Base-by-base conservation (phyloP, 805 yeast genomes). In the Metschnikowia matae region DNA sequence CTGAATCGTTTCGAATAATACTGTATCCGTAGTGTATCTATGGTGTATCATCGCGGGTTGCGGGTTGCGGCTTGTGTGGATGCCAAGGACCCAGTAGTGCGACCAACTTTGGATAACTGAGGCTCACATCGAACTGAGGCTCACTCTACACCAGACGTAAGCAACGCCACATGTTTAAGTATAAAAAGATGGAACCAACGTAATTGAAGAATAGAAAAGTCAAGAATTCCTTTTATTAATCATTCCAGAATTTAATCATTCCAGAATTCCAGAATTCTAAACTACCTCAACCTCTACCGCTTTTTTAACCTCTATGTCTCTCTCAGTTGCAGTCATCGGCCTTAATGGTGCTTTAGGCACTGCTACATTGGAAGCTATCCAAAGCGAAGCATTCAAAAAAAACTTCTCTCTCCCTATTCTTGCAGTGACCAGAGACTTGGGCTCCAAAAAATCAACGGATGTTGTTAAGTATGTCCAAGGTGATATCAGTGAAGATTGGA, bases 251-350 rank as follows among this genome's bases (percentile, higher is more conserved):
- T 23, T 23, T 23, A 23, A 23, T 23, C 29, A 8, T 26, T 26
- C 11, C 29, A 8, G 13, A 26, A 26, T 26, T 26, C 10, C 8
- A 26, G 29, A 26, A 4, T 26, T 26, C 11, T 26, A 26, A 26
- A 10, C 8, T 33, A 33, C 35, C 35, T 15, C 35, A 33, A 14
- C 6, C 35, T 32, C 29, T 26, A 26, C 29, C 29, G 11, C 29
- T 32, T n/a, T 32, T 15, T 5, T n/a, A 33, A 14, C 4, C 15
- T 33, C 15, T 14, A 60, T 58, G 62, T 45, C 62, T 32, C 49
- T 52, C 37, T 52, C 72, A 35, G 60, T 83, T 49, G 86, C 85
- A 35, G 61, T 83, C 48, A 58, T 77, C 50, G 87, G 87, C 39
- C 56, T 74, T 43, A 67, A 73, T 52, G 87, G 89, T 31, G 53